A percentile compares a stretch with the other conserved stretches of the same genome.
Conservation (phyloP, 1,284 basidiomycete species). For the Pseudozyma sp. region DNA sequence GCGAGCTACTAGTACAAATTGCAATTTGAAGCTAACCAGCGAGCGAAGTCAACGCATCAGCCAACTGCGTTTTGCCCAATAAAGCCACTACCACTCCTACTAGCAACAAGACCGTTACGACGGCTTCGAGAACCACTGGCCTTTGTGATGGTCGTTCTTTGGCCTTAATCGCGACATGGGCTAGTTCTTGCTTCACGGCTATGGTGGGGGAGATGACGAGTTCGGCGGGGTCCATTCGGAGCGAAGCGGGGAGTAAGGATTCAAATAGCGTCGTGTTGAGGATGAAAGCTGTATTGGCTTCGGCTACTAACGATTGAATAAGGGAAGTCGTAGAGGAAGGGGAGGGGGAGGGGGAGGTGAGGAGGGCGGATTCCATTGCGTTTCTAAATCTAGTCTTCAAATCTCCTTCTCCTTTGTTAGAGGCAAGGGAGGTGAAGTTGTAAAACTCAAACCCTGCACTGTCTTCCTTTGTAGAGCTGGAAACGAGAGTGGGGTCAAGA, state of each 20-base stretch:
- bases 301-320: constrained; percentile 71
- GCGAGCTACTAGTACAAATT: too few species aligned
- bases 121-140: too few species aligned
- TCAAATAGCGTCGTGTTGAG: constrained; percentile 78
- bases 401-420: constrained; percentile 71
- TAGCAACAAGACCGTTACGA: too few species aligned
- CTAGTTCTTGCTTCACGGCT: too few species aligned
- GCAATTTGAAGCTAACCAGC: too few species aligned
- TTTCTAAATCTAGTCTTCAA: constrained; percentile 82
- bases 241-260: constrained; percentile 17
- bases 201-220: too few species aligned
- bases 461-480: constrained; percentile 6
- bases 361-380: constrained; percentile 78
- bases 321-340: constrained; percentile 63
- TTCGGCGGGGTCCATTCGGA: neutral
- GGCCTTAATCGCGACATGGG: too few species aligned
- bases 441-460: constrained; percentile 77
- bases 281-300: constrained; percentile 78
- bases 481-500: neutral
- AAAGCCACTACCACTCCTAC: too few species aligned
- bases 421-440: constrained; percentile 74
- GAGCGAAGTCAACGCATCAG: too few species aligned
- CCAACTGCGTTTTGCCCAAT: too few species aligned
- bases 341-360: neutral
- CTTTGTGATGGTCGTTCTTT: too few species aligned